Conservation (phyloP, 2,329 filamentous ascomycete genomes). For the Curvularia verruculosa region DNA sequence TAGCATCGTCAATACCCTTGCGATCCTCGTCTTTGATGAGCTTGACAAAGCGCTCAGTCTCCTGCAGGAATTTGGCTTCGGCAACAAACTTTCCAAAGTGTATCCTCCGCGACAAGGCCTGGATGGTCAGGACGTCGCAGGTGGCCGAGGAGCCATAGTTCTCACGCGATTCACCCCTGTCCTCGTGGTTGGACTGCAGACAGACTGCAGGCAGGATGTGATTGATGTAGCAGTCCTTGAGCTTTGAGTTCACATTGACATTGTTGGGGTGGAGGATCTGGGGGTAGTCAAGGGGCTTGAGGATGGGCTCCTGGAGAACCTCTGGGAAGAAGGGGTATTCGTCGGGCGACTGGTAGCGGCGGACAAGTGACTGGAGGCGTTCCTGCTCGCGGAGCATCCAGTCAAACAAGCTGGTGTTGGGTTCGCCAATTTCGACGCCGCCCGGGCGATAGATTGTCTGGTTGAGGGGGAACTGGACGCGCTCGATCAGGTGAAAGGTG, state of each 20-base stretch:
- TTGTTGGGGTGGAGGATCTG: slow-evolving; percentile 84
- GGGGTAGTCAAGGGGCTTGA: slow-evolving; percentile 89
- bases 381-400: slow-evolving; percentile 94
- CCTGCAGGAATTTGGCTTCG: slow-evolving; percentile 88
- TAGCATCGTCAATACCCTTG: slow-evolving; percentile 82
- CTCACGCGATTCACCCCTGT: slow-evolving; percentile 84
- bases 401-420: slow-evolving; percentile 82
- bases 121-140: slow-evolving; percentile 86
- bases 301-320: slow-evolving; percentile 76
- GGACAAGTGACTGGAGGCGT: slow-evolving; percentile 86
- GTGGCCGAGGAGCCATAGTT: slow-evolving; percentile 95
- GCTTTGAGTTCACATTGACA: slow-evolving; percentile 86
- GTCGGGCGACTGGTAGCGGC: slow-evolving; percentile 93
- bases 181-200: slow-evolving; percentile 73
- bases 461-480: slow-evolving; percentile 96
- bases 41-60: slow-evolving; percentile 78
- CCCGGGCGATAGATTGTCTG: slow-evolving; percentile 82
- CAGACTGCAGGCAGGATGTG: slow-evolving; percentile 85
- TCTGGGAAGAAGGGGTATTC: slow-evolving; percentile 97
- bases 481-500: slow-evolving; percentile 94
- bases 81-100: slow-evolving; percentile 99
- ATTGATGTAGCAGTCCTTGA: slow-evolving; percentile 84
- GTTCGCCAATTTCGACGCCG: slow-evolving; percentile 77
- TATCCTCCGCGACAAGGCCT: slow-evolving; percentile 86
- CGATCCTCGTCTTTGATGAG: slow-evolving; percentile 83